These are phyloP conservation scores for Thraustotheca clavata DNA, from an alignment of 352 stramenopile genomes.

Conservation along the genomic window DNA sequence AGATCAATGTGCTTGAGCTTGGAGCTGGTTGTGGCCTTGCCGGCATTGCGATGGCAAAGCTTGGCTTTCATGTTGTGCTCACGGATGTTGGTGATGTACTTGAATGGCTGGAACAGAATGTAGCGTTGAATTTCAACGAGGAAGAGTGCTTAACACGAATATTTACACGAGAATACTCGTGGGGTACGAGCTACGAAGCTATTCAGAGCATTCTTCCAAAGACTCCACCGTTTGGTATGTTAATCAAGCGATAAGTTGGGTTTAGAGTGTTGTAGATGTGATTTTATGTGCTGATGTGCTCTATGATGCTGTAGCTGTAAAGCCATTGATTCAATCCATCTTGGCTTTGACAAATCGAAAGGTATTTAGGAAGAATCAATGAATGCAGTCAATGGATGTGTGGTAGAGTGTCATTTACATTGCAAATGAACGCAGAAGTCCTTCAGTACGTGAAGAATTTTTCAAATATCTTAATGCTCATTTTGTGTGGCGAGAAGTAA, in stretches of 20 bases:
- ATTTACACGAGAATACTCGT: conserved; percentile 47
- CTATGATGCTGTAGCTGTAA: conserved; percentile 71
- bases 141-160: conserved; percentile 47
- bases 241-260: neutral
- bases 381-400: too few relatives aligned
- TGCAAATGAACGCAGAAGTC: conserved; percentile 61
- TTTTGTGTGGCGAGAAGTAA: conserved; percentile 50
- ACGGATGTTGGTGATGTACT: conserved; percentile 72
- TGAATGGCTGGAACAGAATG: conserved; percentile 66
- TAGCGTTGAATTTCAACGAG: conserved; percentile 48
- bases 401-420: conserved; percentile 54
- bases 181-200: conserved; percentile 45
- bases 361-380: neutral
- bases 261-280: conserved; percentile 32
- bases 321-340: conserved; percentile 68
- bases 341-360: conserved; percentile 67
- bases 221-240: conserved; percentile 36
- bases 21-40: conserved; percentile 66
- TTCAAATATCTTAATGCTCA: conserved; percentile 52
- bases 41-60: conserved; percentile 54
- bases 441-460: conserved; percentile 56
- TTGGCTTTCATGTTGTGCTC: conserved; percentile 54
- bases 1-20: conserved; percentile 58
- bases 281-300: conserved; percentile 75
- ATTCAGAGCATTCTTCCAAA: conserved; percentile 25